Evolutionary conservation across 2,329 filamentous ascomycete genomes (phyloP), one percentile per base, ranked within the genome.

Genomic region (Cercospora sojina): DNA sequence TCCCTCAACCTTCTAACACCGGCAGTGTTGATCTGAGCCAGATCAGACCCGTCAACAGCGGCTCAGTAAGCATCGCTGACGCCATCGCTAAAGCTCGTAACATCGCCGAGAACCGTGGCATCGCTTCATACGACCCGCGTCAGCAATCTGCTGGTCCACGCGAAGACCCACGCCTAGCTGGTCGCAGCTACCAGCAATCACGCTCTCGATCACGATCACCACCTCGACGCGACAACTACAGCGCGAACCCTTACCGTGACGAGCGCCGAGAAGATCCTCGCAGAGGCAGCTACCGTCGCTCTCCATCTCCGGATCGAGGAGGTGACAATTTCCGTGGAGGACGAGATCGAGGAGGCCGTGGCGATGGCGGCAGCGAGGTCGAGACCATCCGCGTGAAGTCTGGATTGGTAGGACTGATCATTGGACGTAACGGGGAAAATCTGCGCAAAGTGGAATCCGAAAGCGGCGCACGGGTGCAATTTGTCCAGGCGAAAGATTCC

Each of bases 351-450:
- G 70, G 70, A 20, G 65, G 65, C 59, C 71, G 73, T 59, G 81
- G 73, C 80, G 86, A 73, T 71, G 86, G 89, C 72, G 91, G 92
- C 70, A 90, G 89, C 73, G 91, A 92, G 71, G 90, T 89, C 74
- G 93, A 97, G 80, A 91, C 90, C 25, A 93, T 97, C 71, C 87
- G 90, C 74, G 92, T 97, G 74, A 92, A 96, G 76, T 92, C 91
- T 23, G 91, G 88, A 73, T 85, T 96, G 57, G 93, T 97, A 60
- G 93, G 93, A 49, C 83, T 97, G 35, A 96, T 97, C 74, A 97
- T 97, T 76, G 93, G 93, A 62, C 88, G 93, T 67, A 91, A 93
- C 75, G 93, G 93, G 71, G 93, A 97, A 80, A 97, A 96, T 73
- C 82, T 97, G 51, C 86, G 92, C 71, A 89, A 91, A 66, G 92